phyloP scores from a whole-genome alignment of 1,139 yeast species.

The Pichia sp. region DNA sequence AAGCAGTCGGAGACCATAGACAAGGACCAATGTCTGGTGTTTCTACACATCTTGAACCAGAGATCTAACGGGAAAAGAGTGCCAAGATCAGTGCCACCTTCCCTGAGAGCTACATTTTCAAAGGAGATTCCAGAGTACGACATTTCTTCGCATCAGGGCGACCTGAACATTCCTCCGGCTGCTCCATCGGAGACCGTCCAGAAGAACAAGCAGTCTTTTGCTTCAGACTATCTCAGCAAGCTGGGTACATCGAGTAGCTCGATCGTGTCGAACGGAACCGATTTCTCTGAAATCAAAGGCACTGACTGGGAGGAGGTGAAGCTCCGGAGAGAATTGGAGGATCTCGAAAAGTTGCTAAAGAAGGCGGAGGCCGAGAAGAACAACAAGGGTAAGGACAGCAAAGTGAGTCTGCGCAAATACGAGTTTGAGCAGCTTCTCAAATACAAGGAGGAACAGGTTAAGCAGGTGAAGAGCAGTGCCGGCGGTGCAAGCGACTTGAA shows the following conservation, averaged over 20 bases:
- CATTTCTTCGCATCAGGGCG: slow-evolving; percentile 49
- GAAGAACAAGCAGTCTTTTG: slow-evolving; percentile 41
- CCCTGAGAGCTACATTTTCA: slow-evolving; percentile 84
- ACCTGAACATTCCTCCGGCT: slow-evolving; percentile 27
- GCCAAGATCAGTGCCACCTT: slow-evolving; percentile 93
- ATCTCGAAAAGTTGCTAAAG: slow-evolving; percentile 60
- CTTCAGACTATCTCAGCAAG: slow-evolving; percentile 42
- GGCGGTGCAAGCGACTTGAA: slow-evolving; percentile 32
- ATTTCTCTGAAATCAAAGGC: slow-evolving; percentile 48
- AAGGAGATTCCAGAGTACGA: slow-evolving; percentile 81
- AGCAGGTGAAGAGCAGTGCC: slow-evolving; percentile 24
- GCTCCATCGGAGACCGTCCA: background rate
- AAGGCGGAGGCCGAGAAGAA: slow-evolving; percentile 54
- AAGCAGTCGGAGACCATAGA: slow-evolving; percentile 82
- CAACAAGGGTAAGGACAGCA: slow-evolving; percentile 41
- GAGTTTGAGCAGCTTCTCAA: slow-evolving; percentile 80
- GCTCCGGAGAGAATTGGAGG: slow-evolving; percentile 70
- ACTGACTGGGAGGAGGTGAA: slow-evolving; percentile 92
- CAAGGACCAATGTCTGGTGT: slow-evolving; percentile 86
- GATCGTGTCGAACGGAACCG: slow-evolving; percentile 28
- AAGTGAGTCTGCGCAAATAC: slow-evolving; percentile 45
- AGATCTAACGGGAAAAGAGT: slow-evolving; percentile 82
- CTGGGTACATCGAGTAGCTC: slow-evolving; percentile 36
- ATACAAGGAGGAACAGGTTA: slow-evolving; percentile 57
- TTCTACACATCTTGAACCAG: slow-evolving; percentile 85